Base-by-base conservation (phyloP, 1,284 basidiomycete genomes). In the Inonotus hispidus region DNA sequence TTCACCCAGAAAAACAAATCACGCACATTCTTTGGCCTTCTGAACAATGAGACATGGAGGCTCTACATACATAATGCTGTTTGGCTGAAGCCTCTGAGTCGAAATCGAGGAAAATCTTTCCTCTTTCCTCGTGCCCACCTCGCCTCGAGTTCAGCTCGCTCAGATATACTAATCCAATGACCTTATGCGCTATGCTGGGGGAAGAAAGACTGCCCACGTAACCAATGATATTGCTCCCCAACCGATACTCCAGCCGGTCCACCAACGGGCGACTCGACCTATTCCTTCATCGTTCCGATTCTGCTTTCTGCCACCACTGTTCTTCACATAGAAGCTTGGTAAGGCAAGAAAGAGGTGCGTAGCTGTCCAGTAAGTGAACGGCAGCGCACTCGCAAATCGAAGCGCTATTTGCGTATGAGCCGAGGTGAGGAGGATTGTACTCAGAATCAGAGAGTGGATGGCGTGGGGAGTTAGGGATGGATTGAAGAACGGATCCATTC, bases 341-440 rank as follows among this genome's bases (percentile, higher is more conserved):
- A 75, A 69, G 63, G 78, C 74, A 21, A 84, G 66, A 37, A 88
- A 68, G 37, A 95, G 72, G 71, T 79, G 78, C 1, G 92, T 85
- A 2, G 87, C 85, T 13, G 84, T 35, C 95, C 95, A 98, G 73
- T 93, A 95, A 0, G 88, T 75, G 52, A 89, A 76, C 0, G 95
- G 95, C 72, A 95, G 80, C 0, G 90, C 84, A 0, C 88, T 82
- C 8, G 88, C 84, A 11, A 93, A 77, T 2, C 96, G 87, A 1
- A 99, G 82, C 1, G 88, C 79, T 65, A 98, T 98, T 71, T 99
- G 96, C 0, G 90, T 90, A 69, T 99, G 93, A 0, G 94, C 90
- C 3, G 83, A 81, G 68, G 95, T 83, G 8, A 95, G 75, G 21
- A 98, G 77, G 19, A 90, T 75, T 29, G 79, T 70, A 6, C 82